Conservation (phyloP, 2,329 filamentous ascomycete genomes). For the Hortaea sp. region DNA sequence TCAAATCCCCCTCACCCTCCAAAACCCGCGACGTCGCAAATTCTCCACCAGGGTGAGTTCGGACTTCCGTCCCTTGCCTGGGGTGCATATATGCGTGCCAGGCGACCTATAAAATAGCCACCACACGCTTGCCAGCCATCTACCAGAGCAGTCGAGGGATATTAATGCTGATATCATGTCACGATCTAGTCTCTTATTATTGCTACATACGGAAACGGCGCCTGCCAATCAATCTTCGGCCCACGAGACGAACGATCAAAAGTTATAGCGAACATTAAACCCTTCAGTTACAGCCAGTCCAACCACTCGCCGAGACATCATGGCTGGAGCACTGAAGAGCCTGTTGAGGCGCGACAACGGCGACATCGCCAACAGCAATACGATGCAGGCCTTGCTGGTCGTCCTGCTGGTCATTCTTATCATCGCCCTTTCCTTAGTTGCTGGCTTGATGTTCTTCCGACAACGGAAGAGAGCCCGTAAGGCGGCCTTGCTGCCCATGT, state of each 20-base stretch:
- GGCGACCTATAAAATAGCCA: too few species aligned
- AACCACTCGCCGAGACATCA: not conserved
- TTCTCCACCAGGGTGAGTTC: not conserved
- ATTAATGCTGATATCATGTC: too few species aligned
- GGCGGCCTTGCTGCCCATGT: constrained; percentile 54
- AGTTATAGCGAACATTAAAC: too few species aligned
- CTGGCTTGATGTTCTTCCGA: constrained; percentile 62
- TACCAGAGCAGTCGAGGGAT: too few species aligned
- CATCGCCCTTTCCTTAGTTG: constrained; percentile 57
- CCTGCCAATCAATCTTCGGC: too few species aligned
- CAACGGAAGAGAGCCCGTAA: constrained; percentile 44
- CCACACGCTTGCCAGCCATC: too few species aligned
- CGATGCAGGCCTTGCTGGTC: constrained; percentile 68
- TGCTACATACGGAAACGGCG: too few species aligned
- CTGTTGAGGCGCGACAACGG: constrained; percentile 43
- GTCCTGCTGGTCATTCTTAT: constrained; percentile 69
- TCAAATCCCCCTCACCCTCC: too few species aligned
- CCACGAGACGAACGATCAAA: too few species aligned
- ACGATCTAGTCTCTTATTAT: too few species aligned
- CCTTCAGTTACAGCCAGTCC: too few species aligned
- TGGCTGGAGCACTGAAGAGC: constrained; percentile 20
- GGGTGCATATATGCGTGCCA: too few species aligned
- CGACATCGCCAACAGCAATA: constrained; percentile 31
- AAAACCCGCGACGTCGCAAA: not conserved
- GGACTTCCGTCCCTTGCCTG: not conserved